These are phyloP conservation scores for Cucumis hystrix DNA, from an alignment of 306 rosid species.

Conservation along the genomic window DNA sequence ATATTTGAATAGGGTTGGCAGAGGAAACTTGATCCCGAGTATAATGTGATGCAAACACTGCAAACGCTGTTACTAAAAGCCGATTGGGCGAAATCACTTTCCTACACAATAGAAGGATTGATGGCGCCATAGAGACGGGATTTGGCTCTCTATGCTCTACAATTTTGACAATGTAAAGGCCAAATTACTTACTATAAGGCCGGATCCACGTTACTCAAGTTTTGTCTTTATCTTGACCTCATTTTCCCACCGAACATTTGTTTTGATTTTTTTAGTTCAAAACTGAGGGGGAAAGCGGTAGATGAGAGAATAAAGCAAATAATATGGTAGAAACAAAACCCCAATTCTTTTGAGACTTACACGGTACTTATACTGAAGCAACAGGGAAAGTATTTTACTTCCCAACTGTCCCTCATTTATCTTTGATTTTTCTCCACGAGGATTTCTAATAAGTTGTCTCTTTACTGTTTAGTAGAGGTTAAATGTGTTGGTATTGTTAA, in stretches of 20 bases:
- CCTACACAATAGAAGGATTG: conserved; percentile 92
- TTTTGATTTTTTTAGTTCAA: neutral
- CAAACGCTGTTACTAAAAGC: conserved; percentile 86
- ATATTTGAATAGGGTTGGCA: conserved; percentile 72
- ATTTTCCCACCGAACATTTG: neutral
- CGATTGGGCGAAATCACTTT: conserved; percentile 91
- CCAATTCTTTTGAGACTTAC: neutral
- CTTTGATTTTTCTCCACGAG: too few relatives aligned
- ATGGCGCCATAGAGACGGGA: conserved; percentile 65
- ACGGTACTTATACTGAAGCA: neutral
- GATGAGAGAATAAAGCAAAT: neutral
- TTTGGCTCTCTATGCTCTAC: conserved; percentile 19
- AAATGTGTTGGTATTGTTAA: too few relatives aligned
- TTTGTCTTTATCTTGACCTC: neutral
- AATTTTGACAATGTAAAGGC: conserved; percentile 41
- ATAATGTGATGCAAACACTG: conserved; percentile 80
- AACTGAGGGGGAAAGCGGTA: neutral
- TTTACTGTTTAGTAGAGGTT: too few relatives aligned
- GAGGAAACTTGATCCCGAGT: conserved; percentile 84
- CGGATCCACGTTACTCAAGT: neutral
- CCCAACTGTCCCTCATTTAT: too few relatives aligned
- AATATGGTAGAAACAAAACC: neutral
- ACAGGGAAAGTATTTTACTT: neutral
- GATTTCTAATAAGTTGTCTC: too few relatives aligned
- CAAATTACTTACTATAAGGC: too few relatives aligned